A percentile compares a stretch with the other conserved stretches of the same genome.
Evolutionary conservation across 345 rosid species (phyloP).

Genomic region (Litchi chinensis): DNA sequence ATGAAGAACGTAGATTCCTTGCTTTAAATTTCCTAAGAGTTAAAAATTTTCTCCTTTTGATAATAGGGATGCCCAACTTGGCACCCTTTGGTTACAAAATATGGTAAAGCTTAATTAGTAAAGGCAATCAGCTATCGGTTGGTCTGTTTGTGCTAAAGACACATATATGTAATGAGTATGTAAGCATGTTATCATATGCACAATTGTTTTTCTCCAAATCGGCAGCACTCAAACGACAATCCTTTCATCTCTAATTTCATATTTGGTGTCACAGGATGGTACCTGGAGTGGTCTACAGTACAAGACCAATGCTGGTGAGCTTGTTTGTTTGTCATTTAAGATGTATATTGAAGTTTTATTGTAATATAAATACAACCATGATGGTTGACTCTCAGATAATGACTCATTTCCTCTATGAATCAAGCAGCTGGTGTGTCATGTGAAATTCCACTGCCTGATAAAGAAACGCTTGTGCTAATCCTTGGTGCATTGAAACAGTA

Average conservation of each 20-base stretch:
- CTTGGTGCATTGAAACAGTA: constrained; percentile 33
- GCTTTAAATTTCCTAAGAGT: background rate
- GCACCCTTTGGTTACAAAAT: constrained; percentile 1
- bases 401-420: constrained; percentile 18
- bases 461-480: constrained; percentile 24
- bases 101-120: background rate
- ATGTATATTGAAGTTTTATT: background rate
- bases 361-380: background rate
- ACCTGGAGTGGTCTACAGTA: background rate
- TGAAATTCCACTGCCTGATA: constrained; percentile 23
- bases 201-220: background rate
- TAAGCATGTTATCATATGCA: constrained; percentile 3
- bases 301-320: constrained; percentile 26
- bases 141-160: background rate
- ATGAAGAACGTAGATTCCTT: background rate
- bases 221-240: background rate
- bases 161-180: background rate
- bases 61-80: background rate
- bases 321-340: background rate
- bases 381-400: background rate
- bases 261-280: constrained; percentile 16
- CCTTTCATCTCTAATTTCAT: constrained; percentile 8
- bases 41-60: background rate
- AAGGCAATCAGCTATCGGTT: background rate
- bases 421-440: constrained; percentile 23